phyloP scores from a whole-genome alignment of 2,329 filamentous ascomycete genomes.

The Rhynchosporium graminicola region DNA sequence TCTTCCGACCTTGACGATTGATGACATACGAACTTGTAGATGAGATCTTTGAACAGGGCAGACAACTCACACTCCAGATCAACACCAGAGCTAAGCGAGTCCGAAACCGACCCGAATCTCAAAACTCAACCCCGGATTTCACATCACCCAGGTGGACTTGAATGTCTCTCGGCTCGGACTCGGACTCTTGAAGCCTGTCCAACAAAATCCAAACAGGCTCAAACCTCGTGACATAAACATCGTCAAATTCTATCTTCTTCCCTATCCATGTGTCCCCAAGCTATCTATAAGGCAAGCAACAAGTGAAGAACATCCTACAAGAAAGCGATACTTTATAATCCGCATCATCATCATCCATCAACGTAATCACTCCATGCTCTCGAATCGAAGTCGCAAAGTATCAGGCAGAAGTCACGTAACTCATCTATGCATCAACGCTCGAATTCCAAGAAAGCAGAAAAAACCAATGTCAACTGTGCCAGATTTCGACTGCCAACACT shows the following conservation, averaged over 20 bases:
- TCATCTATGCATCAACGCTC: constrained; percentile 26
- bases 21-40: too few relatives aligned
- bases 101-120: too few relatives aligned
- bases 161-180: not conserved
- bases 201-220: not conserved
- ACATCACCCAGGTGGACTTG: too few relatives aligned
- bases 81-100: too few relatives aligned
- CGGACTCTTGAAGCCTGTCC: not conserved
- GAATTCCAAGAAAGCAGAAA: constrained; percentile 2
- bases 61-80: too few relatives aligned
- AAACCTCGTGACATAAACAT: not conserved
- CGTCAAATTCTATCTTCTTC: constrained; percentile 20
- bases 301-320: constrained; percentile 10
- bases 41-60: too few relatives aligned
- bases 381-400: not conserved
- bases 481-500: not conserved
- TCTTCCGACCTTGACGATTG: too few relatives aligned
- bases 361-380: constrained; percentile 11
- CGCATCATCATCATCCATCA: constrained; percentile 15
- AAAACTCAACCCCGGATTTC: too few relatives aligned
- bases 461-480: not conserved
- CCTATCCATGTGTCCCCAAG: not conserved
- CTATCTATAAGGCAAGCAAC: not conserved
- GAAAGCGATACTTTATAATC: constrained; percentile 1
- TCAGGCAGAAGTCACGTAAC: constrained; percentile 6